phyloP scores from a whole-genome alignment of 768 basidiomycete species.

The Thelephora ganbajun region DNA sequence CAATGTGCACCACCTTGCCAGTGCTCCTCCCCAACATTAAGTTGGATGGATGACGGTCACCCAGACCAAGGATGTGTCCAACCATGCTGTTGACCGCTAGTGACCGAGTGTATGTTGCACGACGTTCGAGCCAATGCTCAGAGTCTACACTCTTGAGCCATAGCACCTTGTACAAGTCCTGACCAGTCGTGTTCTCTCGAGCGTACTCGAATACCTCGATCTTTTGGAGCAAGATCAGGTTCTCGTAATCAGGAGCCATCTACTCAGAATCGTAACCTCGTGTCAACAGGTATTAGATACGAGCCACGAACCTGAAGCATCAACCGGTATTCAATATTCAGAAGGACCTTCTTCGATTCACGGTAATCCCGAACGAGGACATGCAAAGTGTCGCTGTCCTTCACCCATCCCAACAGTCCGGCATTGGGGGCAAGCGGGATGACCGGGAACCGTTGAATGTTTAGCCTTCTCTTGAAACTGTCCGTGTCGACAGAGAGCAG shows the following conservation, averaged over 20 bases:
- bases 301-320: slow-evolving; percentile 71
- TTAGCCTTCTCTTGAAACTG: slow-evolving; percentile 91
- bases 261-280: slow-evolving; percentile 17
- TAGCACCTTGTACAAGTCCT: slow-evolving; percentile 90
- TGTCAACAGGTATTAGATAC: neutral
- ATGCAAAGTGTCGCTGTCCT: slow-evolving; percentile 90
- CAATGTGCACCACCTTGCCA: slow-evolving; percentile 93
- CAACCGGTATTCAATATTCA: slow-evolving; percentile 96
- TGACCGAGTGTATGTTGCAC: slow-evolving; percentile 90
- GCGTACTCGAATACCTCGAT: slow-evolving; percentile 99
- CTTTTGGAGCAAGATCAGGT: slow-evolving; percentile 86
- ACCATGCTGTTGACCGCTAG: slow-evolving; percentile 98
- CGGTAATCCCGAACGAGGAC: slow-evolving; percentile 93
- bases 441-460: slow-evolving; percentile 86
- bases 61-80: slow-evolving; percentile 91
- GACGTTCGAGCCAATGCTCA: slow-evolving; percentile 94
- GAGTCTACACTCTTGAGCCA: slow-evolving; percentile 95
- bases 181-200: slow-evolving; percentile 94
- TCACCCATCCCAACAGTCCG: slow-evolving; percentile 90
- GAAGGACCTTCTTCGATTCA: slow-evolving; percentile 87
- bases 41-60: slow-evolving; percentile 97
- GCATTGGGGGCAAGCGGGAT: slow-evolving; percentile 94
- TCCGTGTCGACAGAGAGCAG: slow-evolving; percentile 84
- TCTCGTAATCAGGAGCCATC: slow-evolving; percentile 99
- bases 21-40: slow-evolving; percentile 81